Conservation (phyloP, 164 flowering plant genomes). For the Tetracentron sinense region DNA sequence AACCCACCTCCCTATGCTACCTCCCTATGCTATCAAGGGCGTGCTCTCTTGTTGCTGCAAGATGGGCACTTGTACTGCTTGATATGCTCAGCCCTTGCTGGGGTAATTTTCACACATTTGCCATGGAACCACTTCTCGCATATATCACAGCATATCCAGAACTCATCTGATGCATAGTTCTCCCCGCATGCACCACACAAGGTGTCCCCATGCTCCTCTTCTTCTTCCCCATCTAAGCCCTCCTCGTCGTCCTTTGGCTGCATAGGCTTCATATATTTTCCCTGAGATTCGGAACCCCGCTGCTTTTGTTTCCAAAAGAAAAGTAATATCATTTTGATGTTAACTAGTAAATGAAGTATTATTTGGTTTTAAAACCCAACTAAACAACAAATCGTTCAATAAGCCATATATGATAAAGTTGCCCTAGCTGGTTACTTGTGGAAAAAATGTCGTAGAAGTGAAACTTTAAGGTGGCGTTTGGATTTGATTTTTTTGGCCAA, state of each 20-base stretch:
- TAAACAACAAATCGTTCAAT: too few species aligned
- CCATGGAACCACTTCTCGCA: slow-evolving; percentile 95
- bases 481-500: too few species aligned
- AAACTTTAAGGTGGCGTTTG: too few species aligned
- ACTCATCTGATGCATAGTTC: slow-evolving; percentile 76
- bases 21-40: slow-evolving; percentile 31
- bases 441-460: too few species aligned
- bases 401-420: too few species aligned
- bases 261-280: slow-evolving; percentile 37
- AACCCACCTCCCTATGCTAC: slow-evolving; percentile 11
- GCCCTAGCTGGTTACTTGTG: too few species aligned
- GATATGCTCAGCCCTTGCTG: slow-evolving; percentile 85
- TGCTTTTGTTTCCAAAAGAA: slow-evolving; percentile 19
- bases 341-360: too few species aligned
- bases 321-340: not conserved
- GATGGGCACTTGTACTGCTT: slow-evolving; percentile 95
- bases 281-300: slow-evolving; percentile 44
- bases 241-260: slow-evolving; percentile 56
- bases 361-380: too few species aligned
- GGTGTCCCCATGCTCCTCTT: slow-evolving; percentile 80
- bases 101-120: slow-evolving; percentile 85
- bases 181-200: slow-evolving; percentile 90
- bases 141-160: slow-evolving; percentile 90
- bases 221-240: slow-evolving; percentile 62
- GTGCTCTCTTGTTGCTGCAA: slow-evolving; percentile 78